Evolutionary conservation across 768 basidiomycete genomes (phyloP).

Genomic region (Butyriboletus loyo): DNA sequence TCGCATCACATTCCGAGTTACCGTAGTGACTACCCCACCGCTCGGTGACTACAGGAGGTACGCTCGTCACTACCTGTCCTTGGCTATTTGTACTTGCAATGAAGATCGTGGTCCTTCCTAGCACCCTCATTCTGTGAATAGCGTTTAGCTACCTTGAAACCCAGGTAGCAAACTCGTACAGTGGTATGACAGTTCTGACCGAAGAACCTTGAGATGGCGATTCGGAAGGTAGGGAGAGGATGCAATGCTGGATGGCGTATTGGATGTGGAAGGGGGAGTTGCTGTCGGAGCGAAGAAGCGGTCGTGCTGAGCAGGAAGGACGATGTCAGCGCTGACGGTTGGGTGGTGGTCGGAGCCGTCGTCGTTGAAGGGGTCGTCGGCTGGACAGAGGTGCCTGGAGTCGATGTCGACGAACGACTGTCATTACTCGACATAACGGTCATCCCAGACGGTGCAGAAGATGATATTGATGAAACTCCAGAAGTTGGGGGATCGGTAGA

Average conservation of each 20-base stretch:
- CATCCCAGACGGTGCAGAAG: conserved; percentile 14
- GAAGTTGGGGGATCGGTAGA: conserved; percentile 10
- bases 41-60: too few relatives aligned
- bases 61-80: too few relatives aligned
- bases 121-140: too few relatives aligned
- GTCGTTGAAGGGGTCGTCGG: conserved; percentile 20
- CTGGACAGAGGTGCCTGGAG: conserved; percentile 17
- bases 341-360: conserved; percentile 3
- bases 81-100: too few relatives aligned
- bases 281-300: conserved; percentile 17
- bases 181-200: conserved; percentile 11
- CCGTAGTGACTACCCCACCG: too few relatives aligned
- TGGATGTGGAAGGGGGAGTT: conserved; percentile 12
- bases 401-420: conserved; percentile 18
- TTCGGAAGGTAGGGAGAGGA: too few relatives aligned
- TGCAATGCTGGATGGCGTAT: too few relatives aligned
- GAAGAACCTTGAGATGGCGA: too few relatives aligned
- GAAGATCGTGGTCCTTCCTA: too few relatives aligned
- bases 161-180: conserved; percentile 20
- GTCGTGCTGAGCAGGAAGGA: conserved; percentile 3
- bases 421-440: conserved; percentile 15
- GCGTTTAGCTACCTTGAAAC: conserved; percentile 11
- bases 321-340: too few relatives aligned
- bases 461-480: neutral
- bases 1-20: too few relatives aligned